Conservation (phyloP, 2,329 filamentous ascomycete genomes). For the Colletotrichum liaoningense region DNA sequence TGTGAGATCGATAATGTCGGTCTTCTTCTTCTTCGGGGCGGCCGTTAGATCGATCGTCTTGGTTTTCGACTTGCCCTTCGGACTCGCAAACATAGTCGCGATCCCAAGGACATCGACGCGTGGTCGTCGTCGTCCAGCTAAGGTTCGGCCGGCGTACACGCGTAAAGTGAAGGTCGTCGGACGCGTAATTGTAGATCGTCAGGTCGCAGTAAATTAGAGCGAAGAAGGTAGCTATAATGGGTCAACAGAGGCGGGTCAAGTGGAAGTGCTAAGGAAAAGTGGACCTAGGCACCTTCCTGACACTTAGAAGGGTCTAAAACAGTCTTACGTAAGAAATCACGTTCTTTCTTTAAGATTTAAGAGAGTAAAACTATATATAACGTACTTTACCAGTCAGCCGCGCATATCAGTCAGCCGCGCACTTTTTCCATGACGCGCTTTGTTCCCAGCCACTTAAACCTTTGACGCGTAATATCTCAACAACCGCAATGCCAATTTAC, state of each 20-base stretch:
- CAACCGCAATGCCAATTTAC: no score
- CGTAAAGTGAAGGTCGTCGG: neutral
- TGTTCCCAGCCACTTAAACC: no score
- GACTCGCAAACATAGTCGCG: neutral
- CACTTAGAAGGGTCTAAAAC: accelerated
- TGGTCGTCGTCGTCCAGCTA: neutral
- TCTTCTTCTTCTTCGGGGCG: neutral
- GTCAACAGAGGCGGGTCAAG: neutral
- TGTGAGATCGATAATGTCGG: constrained; percentile 44
- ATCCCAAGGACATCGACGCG: neutral
- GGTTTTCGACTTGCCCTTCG: neutral
- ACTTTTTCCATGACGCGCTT: no score
- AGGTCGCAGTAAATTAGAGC: neutral
- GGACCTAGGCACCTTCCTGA: neutral
- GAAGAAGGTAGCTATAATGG: neutral
- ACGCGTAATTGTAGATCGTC: neutral
- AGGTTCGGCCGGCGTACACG: neutral
- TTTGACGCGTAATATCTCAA: no score
- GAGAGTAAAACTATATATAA: no score
- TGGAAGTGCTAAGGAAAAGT: neutral
- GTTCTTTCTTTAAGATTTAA: neutral
- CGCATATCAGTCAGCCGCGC: no score
- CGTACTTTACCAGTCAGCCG: no score
- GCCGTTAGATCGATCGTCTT: neutral
- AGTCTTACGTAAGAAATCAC: neutral